Evolutionary conservation across 305 asterid genomes (phyloP).

Genomic region (Vinca major): DNA sequence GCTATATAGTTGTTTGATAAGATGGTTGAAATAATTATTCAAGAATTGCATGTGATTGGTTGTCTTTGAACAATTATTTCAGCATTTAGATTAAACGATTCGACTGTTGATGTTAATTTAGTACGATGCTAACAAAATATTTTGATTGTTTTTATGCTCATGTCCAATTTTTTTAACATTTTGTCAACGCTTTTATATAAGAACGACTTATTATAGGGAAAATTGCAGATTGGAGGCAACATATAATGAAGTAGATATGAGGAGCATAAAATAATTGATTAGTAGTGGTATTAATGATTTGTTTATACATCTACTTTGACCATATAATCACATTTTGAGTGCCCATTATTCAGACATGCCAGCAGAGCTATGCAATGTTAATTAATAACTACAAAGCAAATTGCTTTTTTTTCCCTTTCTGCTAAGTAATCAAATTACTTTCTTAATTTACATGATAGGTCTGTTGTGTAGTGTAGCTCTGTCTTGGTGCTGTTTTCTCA

Average conservation of each 20-base stretch:
- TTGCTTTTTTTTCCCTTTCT: too few relatives aligned
- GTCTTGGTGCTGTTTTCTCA: too few relatives aligned
- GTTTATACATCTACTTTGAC: conserved; percentile 21
- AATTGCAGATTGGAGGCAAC: conserved; percentile 9
- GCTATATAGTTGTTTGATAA: too few relatives aligned
- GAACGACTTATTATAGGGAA: neutral
- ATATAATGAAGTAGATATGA: conserved; percentile 6
- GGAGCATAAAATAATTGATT: conserved; percentile 1
- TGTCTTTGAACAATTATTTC: too few relatives aligned
- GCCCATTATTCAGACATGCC: conserved; percentile 23
- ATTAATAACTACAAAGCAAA: neutral
- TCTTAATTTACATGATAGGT: neutral
- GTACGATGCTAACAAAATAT: too few relatives aligned
- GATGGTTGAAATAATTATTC: too few relatives aligned
- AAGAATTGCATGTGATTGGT: too few relatives aligned
- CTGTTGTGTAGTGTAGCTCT: too few relatives aligned
- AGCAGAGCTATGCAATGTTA: conserved; percentile 13
- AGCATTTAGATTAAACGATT: too few relatives aligned
- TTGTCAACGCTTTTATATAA: neutral
- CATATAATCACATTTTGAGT: conserved; percentile 12
- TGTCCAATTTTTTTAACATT: neutral
- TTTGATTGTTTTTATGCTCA: too few relatives aligned
- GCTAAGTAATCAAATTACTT: neutral
- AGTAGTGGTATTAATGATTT: conserved; percentile 17
- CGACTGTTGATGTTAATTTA: too few relatives aligned